Conservation (phyloP, 2,329 filamentous ascomycete genomes). For the Aspergillus fructus region DNA sequence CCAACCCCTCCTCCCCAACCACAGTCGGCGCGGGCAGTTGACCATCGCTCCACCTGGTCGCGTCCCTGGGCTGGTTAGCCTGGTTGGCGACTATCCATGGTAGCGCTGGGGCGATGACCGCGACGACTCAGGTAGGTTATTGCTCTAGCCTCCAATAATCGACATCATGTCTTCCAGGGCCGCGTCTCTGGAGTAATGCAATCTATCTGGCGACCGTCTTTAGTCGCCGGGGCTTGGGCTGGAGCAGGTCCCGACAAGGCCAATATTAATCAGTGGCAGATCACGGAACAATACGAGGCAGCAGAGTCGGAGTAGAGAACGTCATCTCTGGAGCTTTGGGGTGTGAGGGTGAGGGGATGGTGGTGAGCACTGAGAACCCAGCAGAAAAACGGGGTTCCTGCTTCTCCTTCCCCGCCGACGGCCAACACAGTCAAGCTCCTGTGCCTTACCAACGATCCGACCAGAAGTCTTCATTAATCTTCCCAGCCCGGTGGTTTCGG, state of each 20-base stretch:
- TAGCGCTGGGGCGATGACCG: slow-evolving; percentile 12
- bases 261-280: too few species aligned
- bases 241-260: not conserved
- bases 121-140: not conserved
- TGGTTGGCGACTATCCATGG: not conserved
- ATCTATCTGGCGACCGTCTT: not conserved
- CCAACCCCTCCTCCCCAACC: slow-evolving; percentile 7
- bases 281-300: not conserved
- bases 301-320: not conserved
- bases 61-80: slow-evolving; percentile 6
- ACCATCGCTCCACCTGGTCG: slow-evolving; percentile 12
- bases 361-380: slow-evolving; percentile 12
- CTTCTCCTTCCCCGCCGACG: slow-evolving; percentile 20
- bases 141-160: not conserved
- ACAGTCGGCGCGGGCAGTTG: not conserved
- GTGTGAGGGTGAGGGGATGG: not conserved
- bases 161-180: not conserved
- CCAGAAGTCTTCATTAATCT: not conserved
- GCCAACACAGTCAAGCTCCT: not conserved
- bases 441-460: not conserved
- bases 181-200: not conserved
- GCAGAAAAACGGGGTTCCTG: slow-evolving; percentile 25
- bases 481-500: not conserved
- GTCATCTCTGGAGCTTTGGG: not conserved
- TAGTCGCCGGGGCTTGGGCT: not conserved